Conservation (phyloP, 1,284 basidiomycete genomes). For the Ceratobasidium sp. region DNA sequence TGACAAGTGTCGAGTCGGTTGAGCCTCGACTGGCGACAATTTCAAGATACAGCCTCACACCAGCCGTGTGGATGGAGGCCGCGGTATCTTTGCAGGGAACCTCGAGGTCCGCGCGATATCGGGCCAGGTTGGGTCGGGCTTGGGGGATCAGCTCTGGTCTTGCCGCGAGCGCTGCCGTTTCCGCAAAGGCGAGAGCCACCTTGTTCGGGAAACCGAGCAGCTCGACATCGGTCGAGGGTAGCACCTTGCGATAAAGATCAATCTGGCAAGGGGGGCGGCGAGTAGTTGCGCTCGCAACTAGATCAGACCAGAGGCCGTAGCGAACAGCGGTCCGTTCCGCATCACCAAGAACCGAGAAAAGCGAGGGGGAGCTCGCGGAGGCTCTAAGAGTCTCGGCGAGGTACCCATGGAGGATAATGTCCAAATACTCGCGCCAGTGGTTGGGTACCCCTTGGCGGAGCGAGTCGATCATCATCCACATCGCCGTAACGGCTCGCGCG, state of each 20-base stretch:
- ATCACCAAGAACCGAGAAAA: neutral
- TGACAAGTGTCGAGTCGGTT: neutral
- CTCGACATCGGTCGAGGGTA: neutral
- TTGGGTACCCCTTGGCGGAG: neutral
- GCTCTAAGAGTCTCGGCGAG: no score
- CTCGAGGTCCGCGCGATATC: neutral
- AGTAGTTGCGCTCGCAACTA: conserved; percentile 8
- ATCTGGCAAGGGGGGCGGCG: neutral
- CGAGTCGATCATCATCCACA: conserved; percentile 13
- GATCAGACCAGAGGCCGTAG: neutral
- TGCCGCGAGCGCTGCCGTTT: conserved; percentile 18
- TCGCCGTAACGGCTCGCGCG: neutral
- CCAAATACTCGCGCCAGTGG: conserved; percentile 7
- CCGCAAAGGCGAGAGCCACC: neutral
- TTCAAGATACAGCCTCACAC: conserved; percentile 17
- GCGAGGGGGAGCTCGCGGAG: neutral
- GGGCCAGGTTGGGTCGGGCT: neutral
- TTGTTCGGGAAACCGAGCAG: conserved; percentile 9
- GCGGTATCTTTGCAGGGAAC: neutral
- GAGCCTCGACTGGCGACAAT: neutral
- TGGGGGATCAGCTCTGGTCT: neutral
- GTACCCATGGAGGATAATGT: neutral
- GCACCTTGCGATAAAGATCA: neutral
- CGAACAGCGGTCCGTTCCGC: neutral
- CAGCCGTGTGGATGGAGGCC: conserved; percentile 1